phyloP scores from a whole-genome alignment of 371 early-diverging fungal species.

The Syncephalastrum racemosum region DNA sequence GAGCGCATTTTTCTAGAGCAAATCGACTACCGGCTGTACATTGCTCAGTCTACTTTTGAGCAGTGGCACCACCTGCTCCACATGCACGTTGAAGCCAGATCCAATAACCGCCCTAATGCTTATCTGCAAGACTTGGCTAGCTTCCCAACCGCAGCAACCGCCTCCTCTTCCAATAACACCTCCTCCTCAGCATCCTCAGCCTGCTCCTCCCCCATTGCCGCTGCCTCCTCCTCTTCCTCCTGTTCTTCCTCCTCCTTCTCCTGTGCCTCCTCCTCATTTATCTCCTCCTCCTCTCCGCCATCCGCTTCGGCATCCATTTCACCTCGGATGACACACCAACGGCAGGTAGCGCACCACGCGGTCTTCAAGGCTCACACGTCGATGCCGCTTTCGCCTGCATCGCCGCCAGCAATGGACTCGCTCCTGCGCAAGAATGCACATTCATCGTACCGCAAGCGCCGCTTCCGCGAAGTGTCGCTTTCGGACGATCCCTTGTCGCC shows the following conservation, averaged over 20 bases:
- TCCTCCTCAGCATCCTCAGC: neutral
- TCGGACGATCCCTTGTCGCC: conserved; percentile 12
- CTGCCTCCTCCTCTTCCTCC: no score
- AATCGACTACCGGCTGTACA: conserved; percentile 74
- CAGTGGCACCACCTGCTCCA: conserved; percentile 44
- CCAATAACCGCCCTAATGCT: conserved; percentile 9
- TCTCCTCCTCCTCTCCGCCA: no score
- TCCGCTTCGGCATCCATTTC: no score
- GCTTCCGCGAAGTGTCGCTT: conserved; percentile 6
- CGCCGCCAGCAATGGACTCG: no score
- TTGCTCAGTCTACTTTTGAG: conserved; percentile 59
- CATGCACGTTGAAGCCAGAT: conserved; percentile 27
- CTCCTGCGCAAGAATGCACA: no score
- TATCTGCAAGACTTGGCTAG: conserved; percentile 12
- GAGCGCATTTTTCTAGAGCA: conserved; percentile 72
- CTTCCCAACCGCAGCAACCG: conserved; percentile 12
- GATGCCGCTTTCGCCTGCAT: no score
- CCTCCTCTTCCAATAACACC: neutral
- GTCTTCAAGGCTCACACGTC: no score
- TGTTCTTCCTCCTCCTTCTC: no score
- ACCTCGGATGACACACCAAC: no score
- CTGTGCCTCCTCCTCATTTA: neutral
- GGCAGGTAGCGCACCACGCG: no score
- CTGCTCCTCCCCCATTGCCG: neutral
- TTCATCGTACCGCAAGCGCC: conserved; percentile 11